Evolutionary conservation across 176 grass and related monocot species (phyloP).

Genomic region (Dactylis glomerata): DNA sequence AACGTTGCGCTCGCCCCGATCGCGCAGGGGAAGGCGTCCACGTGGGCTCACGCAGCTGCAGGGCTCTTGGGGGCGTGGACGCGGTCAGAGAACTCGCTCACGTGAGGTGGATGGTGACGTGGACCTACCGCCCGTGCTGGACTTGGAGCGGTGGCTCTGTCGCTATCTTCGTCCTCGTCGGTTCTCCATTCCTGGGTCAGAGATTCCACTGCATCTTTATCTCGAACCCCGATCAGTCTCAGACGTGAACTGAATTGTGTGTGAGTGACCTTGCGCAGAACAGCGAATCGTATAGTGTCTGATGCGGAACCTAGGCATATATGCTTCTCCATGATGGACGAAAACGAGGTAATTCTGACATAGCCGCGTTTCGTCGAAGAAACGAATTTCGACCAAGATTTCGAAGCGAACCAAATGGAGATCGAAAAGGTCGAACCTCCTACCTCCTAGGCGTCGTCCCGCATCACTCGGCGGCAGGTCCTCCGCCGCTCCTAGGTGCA

Average conservation of each 20-base stretch:
- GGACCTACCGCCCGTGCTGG: background rate
- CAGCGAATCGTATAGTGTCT: too few relatives aligned
- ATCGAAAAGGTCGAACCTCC: background rate
- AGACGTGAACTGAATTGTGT: background rate
- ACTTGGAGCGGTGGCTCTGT: background rate
- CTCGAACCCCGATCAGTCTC: background rate
- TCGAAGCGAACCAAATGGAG: background rate
- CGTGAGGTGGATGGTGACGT: background rate
- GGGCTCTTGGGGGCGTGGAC: background rate
- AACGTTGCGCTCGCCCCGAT: slow-evolving; percentile 12
- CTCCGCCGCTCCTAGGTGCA: background rate
- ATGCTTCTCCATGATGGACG: background rate
- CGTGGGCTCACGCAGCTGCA: background rate
- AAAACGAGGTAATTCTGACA: background rate
- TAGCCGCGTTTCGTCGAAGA: background rate
- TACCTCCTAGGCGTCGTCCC: background rate
- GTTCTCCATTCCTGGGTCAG: background rate
- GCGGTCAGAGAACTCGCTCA: background rate
- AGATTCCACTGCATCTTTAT: background rate
- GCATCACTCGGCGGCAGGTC: background rate
- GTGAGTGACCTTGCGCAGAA: too few relatives aligned
- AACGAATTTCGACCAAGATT: background rate
- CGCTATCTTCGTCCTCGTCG: background rate
- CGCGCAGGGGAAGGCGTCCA: slow-evolving; percentile 14
- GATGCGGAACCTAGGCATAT: too few relatives aligned